phyloP scores from a whole-genome alignment of 768 basidiomycete species.

The Podaxis sp. region DNA sequence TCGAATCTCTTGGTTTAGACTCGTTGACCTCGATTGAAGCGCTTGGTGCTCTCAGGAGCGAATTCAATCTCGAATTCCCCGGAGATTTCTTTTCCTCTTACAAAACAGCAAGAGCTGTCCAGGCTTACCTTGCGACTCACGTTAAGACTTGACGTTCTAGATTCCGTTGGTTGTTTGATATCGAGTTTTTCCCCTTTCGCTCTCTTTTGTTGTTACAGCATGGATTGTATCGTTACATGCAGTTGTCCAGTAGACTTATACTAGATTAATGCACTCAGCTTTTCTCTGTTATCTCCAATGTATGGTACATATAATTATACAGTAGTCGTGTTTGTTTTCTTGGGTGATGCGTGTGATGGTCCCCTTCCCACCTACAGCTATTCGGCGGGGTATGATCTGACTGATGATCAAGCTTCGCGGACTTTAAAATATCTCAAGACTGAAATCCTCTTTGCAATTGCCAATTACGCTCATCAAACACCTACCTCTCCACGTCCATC shows the following conservation, averaged over 20 bases:
- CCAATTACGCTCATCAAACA: neutral
- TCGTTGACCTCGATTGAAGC: conserved; percentile 67
- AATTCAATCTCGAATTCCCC: conserved; percentile 44
- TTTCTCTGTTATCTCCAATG: neutral
- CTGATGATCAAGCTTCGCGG: neutral
- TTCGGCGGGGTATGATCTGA: neutral
- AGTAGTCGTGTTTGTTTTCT: neutral
- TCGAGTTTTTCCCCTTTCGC: conserved; percentile 10
- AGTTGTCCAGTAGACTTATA: too few species aligned
- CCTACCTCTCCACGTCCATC: neutral
- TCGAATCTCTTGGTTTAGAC: conserved; percentile 58
- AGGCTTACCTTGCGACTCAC: conserved; percentile 27
- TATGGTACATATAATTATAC: neutral
- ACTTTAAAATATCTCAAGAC: neutral
- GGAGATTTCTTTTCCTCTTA: conserved; percentile 40
- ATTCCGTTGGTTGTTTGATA: neutral
- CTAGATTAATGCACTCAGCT: neutral
- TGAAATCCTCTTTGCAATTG: neutral
- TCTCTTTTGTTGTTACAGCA: neutral
- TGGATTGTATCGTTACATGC: neutral
- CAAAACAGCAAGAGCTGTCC: conserved; percentile 41
- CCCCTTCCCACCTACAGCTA: too few species aligned
- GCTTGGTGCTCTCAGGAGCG: conserved; percentile 43
- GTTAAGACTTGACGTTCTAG: conserved; percentile 2
- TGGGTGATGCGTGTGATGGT: neutral